Percentiles rank a stretch among this genome's conserved stretches.
These are phyloP conservation scores for Penicillium coffeae DNA, from an alignment of 495 filamentous ascomycete genomes.

Conservation along the genomic window DNA sequence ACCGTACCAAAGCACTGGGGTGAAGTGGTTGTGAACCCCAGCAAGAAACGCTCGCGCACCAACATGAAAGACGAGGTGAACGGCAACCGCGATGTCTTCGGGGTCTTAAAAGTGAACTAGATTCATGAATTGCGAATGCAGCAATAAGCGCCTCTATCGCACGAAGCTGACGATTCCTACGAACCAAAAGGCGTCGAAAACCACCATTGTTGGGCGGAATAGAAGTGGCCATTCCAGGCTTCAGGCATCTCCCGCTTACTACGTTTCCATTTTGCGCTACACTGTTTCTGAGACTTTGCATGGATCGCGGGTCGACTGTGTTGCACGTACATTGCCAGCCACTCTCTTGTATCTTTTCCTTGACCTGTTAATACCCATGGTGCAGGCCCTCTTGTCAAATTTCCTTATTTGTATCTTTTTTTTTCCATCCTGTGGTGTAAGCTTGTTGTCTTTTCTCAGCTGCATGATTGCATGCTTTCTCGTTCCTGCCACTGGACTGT, in stretches of 20 bases:
- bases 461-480: neutral
- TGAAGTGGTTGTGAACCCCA: constrained; percentile 44
- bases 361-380: constrained; percentile 25
- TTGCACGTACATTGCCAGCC: constrained; percentile 21
- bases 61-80: constrained; percentile 23
- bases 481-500: neutral
- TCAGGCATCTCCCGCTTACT: too few relatives aligned
- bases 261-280: neutral
- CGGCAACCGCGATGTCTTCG: constrained; percentile 39
- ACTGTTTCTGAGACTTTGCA: constrained; percentile 11
- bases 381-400: constrained; percentile 10
- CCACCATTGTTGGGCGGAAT: neutral
- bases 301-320: constrained; percentile 30
- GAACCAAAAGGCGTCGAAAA: constrained; percentile 1
- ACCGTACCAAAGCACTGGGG: constrained; percentile 46
- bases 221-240: too few relatives aligned
- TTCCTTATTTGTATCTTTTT: neutral
- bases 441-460: neutral
- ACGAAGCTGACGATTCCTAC: constrained; percentile 15
- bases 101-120: constrained; percentile 40
- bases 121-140: neutral
- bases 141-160: constrained; percentile 2
- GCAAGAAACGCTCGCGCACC: constrained; percentile 33
- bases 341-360: constrained; percentile 13
- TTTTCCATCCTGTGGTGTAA: neutral